Base-by-base conservation (phyloP, 768 basidiomycete species). In the Tricholoma saponaceum region DNA sequence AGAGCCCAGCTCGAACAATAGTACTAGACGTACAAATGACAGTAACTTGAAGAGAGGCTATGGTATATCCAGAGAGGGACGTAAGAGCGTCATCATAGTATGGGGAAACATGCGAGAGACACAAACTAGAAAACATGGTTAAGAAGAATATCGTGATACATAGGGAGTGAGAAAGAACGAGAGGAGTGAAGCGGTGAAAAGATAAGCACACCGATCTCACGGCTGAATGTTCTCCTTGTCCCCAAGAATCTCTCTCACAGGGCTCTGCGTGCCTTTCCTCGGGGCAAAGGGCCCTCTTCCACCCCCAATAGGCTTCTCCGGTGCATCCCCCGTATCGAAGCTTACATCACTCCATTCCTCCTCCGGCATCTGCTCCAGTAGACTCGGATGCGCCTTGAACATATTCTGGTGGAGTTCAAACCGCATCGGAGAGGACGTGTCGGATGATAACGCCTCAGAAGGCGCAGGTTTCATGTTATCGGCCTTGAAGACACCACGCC, bases 311-410 rank as follows among this genome's bases (percentile, higher is more conserved):
- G 49, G 43, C 37, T 60, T 63, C 57, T 28, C 58, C 52, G 47
- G 35, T 52, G 23, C 26, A 25, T 64, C 55, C 6, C 71, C 78
- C 47, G 68, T 66, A 67, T 83, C 84, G 58, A 84, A 85, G 63
- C 83, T 86, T 30, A 82, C 65, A 58, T 85, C 63, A 28, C 69
- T 73, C 77, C 74, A 82, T n/a, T 79, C 78, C 51, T 83, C 83
- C 25, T 80, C 82, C 69, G 75, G 79, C 62, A 70, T 79, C 66
- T 86, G 83, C 64, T 85, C 85, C 61, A 86, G 64, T 62, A 86
- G 66, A 60, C 81, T 83, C 26, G 75, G 81, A 16, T 62, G 39
- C 32, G 67, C 64, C 52, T 71, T 75, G 2, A 62, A 44, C 55
- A 57, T 58, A 26, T 55, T 41, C 18, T 26, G 12, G 23, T 46